These are phyloP conservation scores for Neurospora sp. DNA, from an alignment of 495 filamentous ascomycete species.

Conservation along the genomic window DNA sequence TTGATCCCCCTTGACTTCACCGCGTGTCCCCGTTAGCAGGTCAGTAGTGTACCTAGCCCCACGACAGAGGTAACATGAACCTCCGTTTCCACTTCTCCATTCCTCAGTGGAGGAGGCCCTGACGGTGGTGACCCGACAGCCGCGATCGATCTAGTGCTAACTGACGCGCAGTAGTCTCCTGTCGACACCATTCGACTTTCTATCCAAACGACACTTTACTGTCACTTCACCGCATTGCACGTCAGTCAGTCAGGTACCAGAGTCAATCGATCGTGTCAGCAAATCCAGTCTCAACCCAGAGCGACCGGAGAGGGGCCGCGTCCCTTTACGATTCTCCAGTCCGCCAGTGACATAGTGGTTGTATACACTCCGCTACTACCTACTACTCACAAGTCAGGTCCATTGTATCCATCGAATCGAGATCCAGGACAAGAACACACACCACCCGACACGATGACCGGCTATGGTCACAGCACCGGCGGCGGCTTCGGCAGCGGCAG, in stretches of 20 bases:
- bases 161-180: neutral
- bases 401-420: neutral
- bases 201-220: neutral
- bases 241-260: slow-evolving; percentile 8
- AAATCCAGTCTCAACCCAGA: neutral
- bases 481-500: neutral
- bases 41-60: neutral
- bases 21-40: neutral
- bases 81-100: neutral
- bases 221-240: neutral
- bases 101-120: neutral
- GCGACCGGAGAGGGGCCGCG: neutral
- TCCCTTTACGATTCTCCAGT: slow-evolving; percentile 1
- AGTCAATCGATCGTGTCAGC: slow-evolving; percentile 13
- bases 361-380: neutral
- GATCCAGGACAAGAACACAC: neutral
- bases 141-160: neutral
- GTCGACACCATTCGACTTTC: neutral
- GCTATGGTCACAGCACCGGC: neutral
- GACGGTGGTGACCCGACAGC: neutral
- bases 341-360: neutral
- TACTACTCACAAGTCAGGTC: neutral
- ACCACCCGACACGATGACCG: neutral
- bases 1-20: neutral
- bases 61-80: neutral